A percentile compares a stretch with the other conserved stretches of the same genome.
These are phyloP conservation scores for Skeletonema costatum DNA, from an alignment of 108 stramenopile species.

Conservation along the genomic window DNA sequence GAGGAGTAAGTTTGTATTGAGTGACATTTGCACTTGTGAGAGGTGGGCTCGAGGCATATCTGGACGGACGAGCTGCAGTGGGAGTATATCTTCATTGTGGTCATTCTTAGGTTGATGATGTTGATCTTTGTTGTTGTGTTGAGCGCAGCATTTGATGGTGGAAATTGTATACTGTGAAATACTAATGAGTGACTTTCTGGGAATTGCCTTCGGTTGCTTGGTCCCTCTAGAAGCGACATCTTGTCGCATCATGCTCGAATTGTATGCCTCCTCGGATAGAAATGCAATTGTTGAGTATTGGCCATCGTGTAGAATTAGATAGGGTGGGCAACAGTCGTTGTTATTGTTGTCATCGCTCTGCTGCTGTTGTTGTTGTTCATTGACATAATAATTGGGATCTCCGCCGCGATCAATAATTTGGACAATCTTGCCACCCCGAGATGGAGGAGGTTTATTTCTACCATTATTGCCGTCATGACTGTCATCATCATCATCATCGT, in stretches of 20 bases:
- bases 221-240: neutral
- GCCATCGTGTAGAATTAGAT: conserved; percentile 35
- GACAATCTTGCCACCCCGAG: conserved; percentile 28
- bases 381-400: conserved; percentile 3
- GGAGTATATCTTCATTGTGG: neutral
- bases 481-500: neutral
- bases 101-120: neutral
- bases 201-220: neutral
- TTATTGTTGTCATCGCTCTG: neutral
- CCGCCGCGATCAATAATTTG: conserved; percentile 33
- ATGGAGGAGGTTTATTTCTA: conserved; percentile 8
- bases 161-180: conserved; percentile 27
- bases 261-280: conserved; percentile 12
- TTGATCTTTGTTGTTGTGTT: neutral
- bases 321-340: conserved; percentile 20
- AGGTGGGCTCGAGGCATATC: neutral
- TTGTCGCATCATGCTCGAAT: neutral
- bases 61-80: neutral
- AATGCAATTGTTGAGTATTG: conserved; percentile 24
- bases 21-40: neutral
- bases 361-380: neutral
- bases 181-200: conserved; percentile 6
- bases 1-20: conserved; percentile 3
- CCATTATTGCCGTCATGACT: neutral
- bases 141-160: conserved; percentile 16